phyloP scores from a whole-genome alignment of 169 alveolate species.

The Plasmodium blacklocki region DNA sequence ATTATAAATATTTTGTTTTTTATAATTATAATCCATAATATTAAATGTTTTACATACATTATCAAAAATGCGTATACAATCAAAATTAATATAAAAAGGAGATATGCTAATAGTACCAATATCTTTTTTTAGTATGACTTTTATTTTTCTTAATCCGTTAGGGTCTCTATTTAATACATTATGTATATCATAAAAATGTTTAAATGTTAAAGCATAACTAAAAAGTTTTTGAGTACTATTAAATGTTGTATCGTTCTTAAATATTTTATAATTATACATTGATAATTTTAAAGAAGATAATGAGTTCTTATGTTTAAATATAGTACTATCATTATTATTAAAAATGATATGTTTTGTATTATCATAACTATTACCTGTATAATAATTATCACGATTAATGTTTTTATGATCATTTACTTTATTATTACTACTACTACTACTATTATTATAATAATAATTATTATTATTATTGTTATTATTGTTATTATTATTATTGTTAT shows the following conservation, averaged over 20 bases:
- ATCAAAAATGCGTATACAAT: slow-evolving; percentile 26
- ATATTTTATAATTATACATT: slow-evolving; percentile 23
- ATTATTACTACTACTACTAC: no score
- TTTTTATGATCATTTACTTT: neutral
- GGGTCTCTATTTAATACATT: slow-evolving; percentile 65
- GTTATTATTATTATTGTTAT: no score
- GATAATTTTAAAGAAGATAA: slow-evolving; percentile 13
- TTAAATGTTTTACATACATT: slow-evolving; percentile 59
- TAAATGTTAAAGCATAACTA: slow-evolving; percentile 27
- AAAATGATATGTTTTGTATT: slow-evolving; percentile 10
- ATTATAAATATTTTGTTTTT: slow-evolving; percentile 28
- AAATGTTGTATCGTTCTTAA: slow-evolving; percentile 4
- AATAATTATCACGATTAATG: slow-evolving; percentile 19
- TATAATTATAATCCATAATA: slow-evolving; percentile 27
- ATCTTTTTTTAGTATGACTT: slow-evolving; percentile 59
- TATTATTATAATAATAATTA: no score
- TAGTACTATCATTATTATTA: neutral
- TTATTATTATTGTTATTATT: no score
- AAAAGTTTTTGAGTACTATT: neutral
- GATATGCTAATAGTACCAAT: slow-evolving; percentile 69
- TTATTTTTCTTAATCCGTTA: slow-evolving; percentile 63
- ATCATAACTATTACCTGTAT: slow-evolving; percentile 11
- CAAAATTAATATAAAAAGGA: slow-evolving; percentile 68
- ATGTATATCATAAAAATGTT: slow-evolving; percentile 55
- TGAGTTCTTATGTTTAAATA: neutral